Evolutionary conservation across 805 yeast genomes (phyloP).

Genomic region (Pichia deserticola): DNA sequence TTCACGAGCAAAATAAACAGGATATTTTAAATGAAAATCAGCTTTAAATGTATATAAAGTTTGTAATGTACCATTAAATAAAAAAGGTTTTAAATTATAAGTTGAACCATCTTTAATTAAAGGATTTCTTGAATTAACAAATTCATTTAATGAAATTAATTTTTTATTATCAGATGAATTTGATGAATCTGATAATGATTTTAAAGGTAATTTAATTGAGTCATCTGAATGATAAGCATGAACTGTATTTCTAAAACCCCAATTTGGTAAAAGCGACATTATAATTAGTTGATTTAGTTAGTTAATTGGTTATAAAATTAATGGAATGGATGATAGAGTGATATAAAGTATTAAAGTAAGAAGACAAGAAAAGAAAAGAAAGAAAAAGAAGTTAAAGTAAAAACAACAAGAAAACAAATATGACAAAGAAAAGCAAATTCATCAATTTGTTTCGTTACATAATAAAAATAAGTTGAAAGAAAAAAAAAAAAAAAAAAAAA

Average conservation of each 20-base stretch:
- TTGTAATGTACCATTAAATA: conserved; percentile 43
- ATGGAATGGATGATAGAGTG: too few relatives aligned
- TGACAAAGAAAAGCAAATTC: too few relatives aligned
- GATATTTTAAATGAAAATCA: conserved; percentile 34
- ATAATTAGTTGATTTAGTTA: too few relatives aligned
- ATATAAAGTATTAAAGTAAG: too few relatives aligned
- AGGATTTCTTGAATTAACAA: conserved; percentile 33
- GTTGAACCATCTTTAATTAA: conserved; percentile 32
- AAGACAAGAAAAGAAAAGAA: too few relatives aligned
- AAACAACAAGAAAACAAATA: too few relatives aligned
- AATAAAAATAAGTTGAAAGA: too few relatives aligned
- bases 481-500: too few relatives aligned
- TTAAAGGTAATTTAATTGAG: conserved; percentile 22
- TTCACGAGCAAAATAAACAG: conserved; percentile 39
- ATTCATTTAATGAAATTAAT: conserved; percentile 25
- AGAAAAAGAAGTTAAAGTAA: too few relatives aligned
- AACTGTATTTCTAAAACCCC: conserved; percentile 29
- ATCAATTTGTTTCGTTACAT: too few relatives aligned
- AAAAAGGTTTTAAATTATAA: conserved; percentile 38
- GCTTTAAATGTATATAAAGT: conserved; percentile 41
- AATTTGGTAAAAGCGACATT: conserved; percentile 16
- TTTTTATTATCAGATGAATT: conserved; percentile 7
- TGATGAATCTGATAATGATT: neutral
- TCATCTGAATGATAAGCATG: conserved; percentile 19
- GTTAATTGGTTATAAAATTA: too few relatives aligned